Conservation (phyloP, 306 rosid species). For the Glycine latifolia region DNA sequence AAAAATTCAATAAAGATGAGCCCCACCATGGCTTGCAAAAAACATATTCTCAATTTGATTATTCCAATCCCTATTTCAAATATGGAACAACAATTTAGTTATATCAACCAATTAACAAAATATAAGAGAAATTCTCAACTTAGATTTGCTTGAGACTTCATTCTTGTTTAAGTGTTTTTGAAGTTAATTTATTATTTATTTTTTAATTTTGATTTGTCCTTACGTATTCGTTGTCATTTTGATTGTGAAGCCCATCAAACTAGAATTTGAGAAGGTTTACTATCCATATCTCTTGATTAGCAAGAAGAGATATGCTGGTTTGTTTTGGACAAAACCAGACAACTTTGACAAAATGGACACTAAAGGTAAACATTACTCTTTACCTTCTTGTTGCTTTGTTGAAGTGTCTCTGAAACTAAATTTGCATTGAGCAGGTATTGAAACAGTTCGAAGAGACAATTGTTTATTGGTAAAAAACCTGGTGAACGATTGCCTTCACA, state of each 20-base stretch:
- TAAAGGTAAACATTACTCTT: constrained; percentile 68
- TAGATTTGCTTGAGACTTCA: constrained; percentile 34
- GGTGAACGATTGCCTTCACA: constrained; percentile 91
- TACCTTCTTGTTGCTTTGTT: constrained; percentile 22
- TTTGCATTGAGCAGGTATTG: constrained; percentile 71
- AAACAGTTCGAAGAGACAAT: constrained; percentile 97
- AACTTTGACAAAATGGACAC: constrained; percentile 96
- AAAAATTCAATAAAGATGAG: constrained; percentile 9
- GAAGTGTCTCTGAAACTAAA: constrained; percentile 31
- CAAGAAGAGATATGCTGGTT: constrained; percentile 99
- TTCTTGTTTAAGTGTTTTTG: constrained; percentile 28
- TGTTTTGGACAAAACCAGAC: constrained; percentile 83
- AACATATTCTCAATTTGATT: not conserved
- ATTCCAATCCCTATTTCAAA: not conserved
- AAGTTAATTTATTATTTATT: constrained; percentile 28
- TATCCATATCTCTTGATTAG: constrained; percentile 93
- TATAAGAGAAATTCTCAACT: not conserved
- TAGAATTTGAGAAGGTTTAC: constrained; percentile 97
- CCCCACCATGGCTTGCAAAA: not conserved
- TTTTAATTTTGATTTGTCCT: constrained; percentile 21
- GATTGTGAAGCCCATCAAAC: constrained; percentile 87
- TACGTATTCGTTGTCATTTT: constrained; percentile 34
- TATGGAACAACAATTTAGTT: constrained; percentile 20
- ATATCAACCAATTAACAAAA: not conserved
- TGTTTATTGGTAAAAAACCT: constrained; percentile 96